phyloP scores from a whole-genome alignment of 768 basidiomycete genomes.

The Floccularia luteovirens region DNA sequence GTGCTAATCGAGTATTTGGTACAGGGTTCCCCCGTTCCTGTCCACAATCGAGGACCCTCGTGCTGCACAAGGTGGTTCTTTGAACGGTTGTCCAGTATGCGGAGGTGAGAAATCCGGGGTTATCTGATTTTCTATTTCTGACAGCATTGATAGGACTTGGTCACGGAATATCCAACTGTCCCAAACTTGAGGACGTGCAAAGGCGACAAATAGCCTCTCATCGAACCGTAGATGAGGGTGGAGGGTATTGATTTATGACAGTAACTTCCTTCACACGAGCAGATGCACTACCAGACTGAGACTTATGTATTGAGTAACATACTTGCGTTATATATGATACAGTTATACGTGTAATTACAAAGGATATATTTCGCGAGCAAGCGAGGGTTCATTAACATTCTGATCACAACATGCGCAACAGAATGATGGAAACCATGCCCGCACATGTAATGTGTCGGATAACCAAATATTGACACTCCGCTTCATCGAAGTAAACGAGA shows the following conservation, averaged over 20 bases:
- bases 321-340: too few species aligned
- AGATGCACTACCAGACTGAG: too few species aligned
- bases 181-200: constrained; percentile 92
- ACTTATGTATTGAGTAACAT: too few species aligned
- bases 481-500: too few species aligned
- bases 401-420: too few species aligned
- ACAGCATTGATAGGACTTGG: constrained; percentile 62
- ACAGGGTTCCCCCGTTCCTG: constrained; percentile 90
- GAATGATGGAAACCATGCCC: too few species aligned
- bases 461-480: too few species aligned
- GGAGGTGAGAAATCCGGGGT: constrained; percentile 51
- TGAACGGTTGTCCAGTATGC: constrained; percentile 93
- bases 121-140: neutral
- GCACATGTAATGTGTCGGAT: too few species aligned
- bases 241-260: constrained; percentile 30
- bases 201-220: constrained; percentile 88
- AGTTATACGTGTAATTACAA: too few species aligned
- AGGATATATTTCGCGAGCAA: too few species aligned
- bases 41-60: constrained; percentile 87
- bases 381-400: too few species aligned
- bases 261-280: too few species aligned
- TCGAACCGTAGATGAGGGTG: constrained; percentile 59
- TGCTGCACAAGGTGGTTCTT: constrained; percentile 63
- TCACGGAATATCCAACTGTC: constrained; percentile 91
- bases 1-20: constrained; percentile 8